phyloP scores from a whole-genome alignment of 257 asterid genomes.

The Leptodermis oblonga region DNA sequence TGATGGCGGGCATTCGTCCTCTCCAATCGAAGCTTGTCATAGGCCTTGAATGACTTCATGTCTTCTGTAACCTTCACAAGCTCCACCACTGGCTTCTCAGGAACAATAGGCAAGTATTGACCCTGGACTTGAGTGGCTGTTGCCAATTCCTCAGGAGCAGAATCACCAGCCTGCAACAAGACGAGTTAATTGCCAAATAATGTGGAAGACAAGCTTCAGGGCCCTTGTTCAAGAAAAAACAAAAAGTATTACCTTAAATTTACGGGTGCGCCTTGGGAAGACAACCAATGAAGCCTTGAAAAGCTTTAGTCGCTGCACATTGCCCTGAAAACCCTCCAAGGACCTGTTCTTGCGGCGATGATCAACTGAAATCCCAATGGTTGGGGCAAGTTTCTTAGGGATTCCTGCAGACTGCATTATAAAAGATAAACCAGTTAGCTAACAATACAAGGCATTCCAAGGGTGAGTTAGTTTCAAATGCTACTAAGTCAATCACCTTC shows the following conservation, averaged over 20 bases:
- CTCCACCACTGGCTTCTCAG: conserved; percentile 64
- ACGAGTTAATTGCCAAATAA: background rate
- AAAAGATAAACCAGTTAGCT: background rate
- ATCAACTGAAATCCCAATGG: conserved; percentile 72
- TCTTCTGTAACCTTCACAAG: conserved; percentile 63
- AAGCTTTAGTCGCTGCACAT: conserved; percentile 66
- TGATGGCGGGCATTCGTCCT: conserved; percentile 57
- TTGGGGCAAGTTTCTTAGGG: conserved; percentile 66
- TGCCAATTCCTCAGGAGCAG: conserved; percentile 65
- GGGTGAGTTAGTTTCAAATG: background rate
- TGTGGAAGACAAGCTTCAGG: background rate
- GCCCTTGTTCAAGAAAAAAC: background rate
- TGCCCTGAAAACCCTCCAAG: conserved; percentile 65
- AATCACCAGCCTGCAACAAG: conserved; percentile 63
- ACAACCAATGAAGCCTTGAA: conserved; percentile 73
- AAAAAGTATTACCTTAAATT: conserved; percentile 39
- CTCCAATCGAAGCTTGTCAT: conserved; percentile 71
- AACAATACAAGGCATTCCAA: background rate
- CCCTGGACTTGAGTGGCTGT: conserved; percentile 76
- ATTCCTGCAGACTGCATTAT: conserved; percentile 58
- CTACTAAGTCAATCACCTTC: conserved; percentile 33
- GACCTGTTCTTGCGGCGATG: conserved; percentile 67
- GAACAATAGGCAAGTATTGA: conserved; percentile 52
- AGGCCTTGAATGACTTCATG: conserved; percentile 71
- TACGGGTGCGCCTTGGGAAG: conserved; percentile 68